Percentiles rank a stretch among this genome's conserved stretches.
Evolutionary conservation across 2,329 filamentous ascomycete genomes (phyloP).

Genomic region (Trichophyton simii): DNA sequence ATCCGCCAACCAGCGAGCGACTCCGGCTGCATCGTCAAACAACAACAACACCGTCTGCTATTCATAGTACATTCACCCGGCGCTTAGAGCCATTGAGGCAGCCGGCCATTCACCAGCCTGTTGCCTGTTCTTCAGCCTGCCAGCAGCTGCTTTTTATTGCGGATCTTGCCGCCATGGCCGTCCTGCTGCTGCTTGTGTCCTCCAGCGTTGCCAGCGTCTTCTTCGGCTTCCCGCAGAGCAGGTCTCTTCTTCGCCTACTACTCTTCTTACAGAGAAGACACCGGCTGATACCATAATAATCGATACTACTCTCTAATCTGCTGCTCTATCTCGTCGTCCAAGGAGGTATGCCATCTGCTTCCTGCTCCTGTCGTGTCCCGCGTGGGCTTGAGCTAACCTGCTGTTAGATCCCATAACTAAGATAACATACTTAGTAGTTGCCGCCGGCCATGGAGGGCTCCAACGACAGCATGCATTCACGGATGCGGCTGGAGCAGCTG

Average conservation of each 20-base stretch:
- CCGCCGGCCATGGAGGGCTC: neutral
- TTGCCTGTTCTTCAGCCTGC: neutral
- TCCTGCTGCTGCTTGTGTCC: neutral
- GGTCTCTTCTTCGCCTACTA: no score
- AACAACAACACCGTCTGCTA: neutral
- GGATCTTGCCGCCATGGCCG: neutral
- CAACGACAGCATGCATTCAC: slow-evolving; percentile 4
- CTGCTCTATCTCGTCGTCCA: neutral
- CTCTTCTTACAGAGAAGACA: no score
- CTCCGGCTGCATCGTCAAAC: neutral
- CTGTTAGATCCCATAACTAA: neutral
- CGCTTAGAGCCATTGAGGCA: neutral
- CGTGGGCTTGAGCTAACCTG: neutral
- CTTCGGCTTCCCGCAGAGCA: no score
- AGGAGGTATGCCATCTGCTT: neutral
- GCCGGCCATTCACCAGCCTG: neutral
- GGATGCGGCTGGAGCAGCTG: slow-evolving; percentile 11
- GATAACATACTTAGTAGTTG: no score
- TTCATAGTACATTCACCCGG: neutral
- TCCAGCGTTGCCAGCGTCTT: neutral
- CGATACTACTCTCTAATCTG: neutral
- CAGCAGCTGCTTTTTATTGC: neutral
- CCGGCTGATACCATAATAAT: neutral
- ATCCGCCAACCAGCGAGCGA: neutral
- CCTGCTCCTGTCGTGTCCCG: no score